Evolutionary conservation across 257 asterid genomes (phyloP).

Genomic region (Solanum appendiculatum): DNA sequence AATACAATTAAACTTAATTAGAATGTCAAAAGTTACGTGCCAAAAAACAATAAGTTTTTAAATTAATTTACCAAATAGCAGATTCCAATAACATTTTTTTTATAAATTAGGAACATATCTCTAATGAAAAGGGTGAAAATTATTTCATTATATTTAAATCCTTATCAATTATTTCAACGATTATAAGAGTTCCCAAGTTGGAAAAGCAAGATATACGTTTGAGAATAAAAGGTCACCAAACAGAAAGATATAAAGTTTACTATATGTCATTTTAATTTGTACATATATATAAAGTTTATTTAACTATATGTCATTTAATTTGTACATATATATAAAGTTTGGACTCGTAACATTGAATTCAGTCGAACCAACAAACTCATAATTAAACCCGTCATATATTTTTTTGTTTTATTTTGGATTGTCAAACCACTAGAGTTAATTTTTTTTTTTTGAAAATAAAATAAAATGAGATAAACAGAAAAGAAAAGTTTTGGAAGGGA

Average conservation of each 20-base stretch:
- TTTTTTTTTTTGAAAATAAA: not conserved
- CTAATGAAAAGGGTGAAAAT: not conserved
- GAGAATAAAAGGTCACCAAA: not conserved
- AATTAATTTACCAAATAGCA: not conserved
- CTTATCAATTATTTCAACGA: not conserved
- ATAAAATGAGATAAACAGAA: not conserved
- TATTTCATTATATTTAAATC: not conserved
- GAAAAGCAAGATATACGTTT: not conserved
- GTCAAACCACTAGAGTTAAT: not conserved
- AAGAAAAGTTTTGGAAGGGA: not conserved
- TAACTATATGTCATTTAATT: not conserved
- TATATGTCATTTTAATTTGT: not conserved
- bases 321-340: not conserved
- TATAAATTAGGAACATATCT: not conserved
- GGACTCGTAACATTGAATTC: no score
- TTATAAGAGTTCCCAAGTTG: not conserved
- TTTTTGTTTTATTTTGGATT: not conserved
- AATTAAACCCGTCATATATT: not conserved
- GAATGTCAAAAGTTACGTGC: not conserved
- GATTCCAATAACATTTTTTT: not conserved
- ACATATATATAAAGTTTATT: not conserved
- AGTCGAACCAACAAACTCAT: not conserved
- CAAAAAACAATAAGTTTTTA: no score
- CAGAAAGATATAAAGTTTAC: not conserved
- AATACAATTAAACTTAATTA: not conserved